Base-by-base conservation (phyloP, 768 basidiomycete species). In the Amanita rubescens region DNA sequence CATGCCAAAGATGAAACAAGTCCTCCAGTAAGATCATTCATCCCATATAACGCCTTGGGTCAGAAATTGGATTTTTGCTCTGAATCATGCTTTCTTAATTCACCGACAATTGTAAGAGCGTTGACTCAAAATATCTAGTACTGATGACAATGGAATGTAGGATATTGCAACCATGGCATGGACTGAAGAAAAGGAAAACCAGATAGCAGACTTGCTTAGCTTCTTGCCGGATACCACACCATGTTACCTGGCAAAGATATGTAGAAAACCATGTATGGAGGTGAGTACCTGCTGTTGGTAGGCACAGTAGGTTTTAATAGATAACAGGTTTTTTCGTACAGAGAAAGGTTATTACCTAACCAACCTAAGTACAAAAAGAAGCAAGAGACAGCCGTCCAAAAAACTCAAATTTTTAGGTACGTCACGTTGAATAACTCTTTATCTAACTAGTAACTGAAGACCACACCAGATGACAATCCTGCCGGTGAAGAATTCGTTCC, bases 251-350 rank as follows among this genome's bases (percentile, higher is more conserved):
- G 77, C 81, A 15, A 61, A 69, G 1, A 65, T 86, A 14, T 78
- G 78, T 62, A 69, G 70, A 9, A 82, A 78, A 56, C 77, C 82
- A 5, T 88, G 86, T 62, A 64, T 65, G 25, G 81, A 87, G 70
- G 85, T 84, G 25, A 39, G 37, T n/a, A 51, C 19, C 5, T 44
- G 1, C 27, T n/a, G 19, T 17, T 37, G 20, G 6, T 1, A 30
- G 3, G 15, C 27, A 12, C 39, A 8, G 30, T 46, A 3, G 3
- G n/a, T 14, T 38, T 9, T 20, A 49, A 42, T 42, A 20, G 20
- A 22, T 42, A 19, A 15, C 27, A 70, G 67, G 59, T 69, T 19
- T 67, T 63, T 48, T 60, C 59, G 35, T 59, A 60, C n/a, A 65
- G 69, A 7, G 58, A 56, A 34, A 60, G 54, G 12, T 6, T 60